A percentile compares a stretch with the other conserved stretches of the same genome.
These are phyloP conservation scores for Elsinoe australis DNA, from an alignment of 2,329 filamentous ascomycete species.

Conservation along the genomic window DNA sequence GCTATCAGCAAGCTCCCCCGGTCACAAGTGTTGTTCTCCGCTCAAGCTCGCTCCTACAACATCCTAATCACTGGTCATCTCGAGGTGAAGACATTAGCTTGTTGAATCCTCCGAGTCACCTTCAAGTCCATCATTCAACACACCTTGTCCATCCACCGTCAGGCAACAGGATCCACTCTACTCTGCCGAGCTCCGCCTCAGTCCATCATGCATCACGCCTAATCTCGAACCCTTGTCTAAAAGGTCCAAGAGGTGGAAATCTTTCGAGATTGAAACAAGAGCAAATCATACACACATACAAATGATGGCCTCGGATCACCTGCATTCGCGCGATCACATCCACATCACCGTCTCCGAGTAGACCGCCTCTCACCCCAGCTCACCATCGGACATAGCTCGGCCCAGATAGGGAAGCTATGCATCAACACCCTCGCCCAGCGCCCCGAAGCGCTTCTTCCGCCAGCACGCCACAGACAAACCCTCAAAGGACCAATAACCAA, in stretches of 20 bases:
- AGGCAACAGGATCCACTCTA: slow-evolving; percentile 5
- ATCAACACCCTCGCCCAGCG: slow-evolving; percentile 76
- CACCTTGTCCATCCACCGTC: not conserved
- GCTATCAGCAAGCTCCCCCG: not conserved
- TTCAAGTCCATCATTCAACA: not conserved
- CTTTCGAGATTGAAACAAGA: not conserved
- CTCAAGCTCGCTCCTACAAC: not conserved
- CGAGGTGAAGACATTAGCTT: slow-evolving; percentile 15
- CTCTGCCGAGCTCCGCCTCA: slow-evolving; percentile 10
- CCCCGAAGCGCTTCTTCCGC: slow-evolving; percentile 66
- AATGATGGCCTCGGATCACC: slow-evolving; percentile 14
- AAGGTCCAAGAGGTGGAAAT: slow-evolving; percentile 4
- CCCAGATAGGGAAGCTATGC: slow-evolving; percentile 52
- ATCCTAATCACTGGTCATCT: not conserved
- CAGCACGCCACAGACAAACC: slow-evolving; percentile 63
- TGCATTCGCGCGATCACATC: slow-evolving; percentile 14
- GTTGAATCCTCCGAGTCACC: slow-evolving; percentile 3
- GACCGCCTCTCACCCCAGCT: not conserved
- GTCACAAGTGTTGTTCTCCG: not conserved
- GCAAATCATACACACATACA: not conserved
- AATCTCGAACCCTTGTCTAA: slow-evolving; percentile 8
- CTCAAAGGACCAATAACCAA: slow-evolving; percentile 61
- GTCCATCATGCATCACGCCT: slow-evolving; percentile 15
- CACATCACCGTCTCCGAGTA: slow-evolving; percentile 8
- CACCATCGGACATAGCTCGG: slow-evolving; percentile 5